Conservation (phyloP, 164 flowering plant species). For the Magnolia kwangsiensis region DNA sequence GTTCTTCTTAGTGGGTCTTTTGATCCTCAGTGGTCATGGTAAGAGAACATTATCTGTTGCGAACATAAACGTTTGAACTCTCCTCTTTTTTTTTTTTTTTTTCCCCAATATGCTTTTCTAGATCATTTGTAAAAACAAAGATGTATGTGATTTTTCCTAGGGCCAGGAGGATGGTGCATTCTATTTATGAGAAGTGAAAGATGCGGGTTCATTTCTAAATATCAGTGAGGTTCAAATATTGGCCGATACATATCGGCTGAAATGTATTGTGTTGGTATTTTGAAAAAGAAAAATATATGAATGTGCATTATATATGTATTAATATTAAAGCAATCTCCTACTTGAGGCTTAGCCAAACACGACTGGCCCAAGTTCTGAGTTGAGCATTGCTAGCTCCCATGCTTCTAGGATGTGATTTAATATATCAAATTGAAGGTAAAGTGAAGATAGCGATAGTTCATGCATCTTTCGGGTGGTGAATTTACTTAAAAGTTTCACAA, state of each 20-base stretch:
- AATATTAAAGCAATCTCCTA: too few relatives aligned
- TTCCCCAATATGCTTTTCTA: neutral
- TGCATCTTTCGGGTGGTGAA: neutral
- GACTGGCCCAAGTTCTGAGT: neutral
- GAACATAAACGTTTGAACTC: neutral
- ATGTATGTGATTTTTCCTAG: neutral
- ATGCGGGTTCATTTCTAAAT: neutral
- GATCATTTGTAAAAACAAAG: neutral
- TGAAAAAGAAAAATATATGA: too few relatives aligned
- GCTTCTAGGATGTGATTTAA: neutral
- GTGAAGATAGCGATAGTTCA: neutral
- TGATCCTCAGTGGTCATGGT: conserved; percentile 86
- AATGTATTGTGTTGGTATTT: too few relatives aligned
- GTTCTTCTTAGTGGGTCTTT: conserved; percentile 96
- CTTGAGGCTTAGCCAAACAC: too few relatives aligned
- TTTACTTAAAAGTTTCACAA: neutral
- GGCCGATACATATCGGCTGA: too few relatives aligned
- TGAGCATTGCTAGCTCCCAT: neutral
- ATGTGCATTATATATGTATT: too few relatives aligned
- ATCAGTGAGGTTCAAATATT: too few relatives aligned
- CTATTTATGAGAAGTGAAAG: neutral
- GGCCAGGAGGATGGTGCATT: too few relatives aligned
- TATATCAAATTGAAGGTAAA: neutral
- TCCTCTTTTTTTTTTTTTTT: too few relatives aligned
- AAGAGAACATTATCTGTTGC: conserved; percentile 2